Percentiles rank a stretch among this genome's conserved stretches.
phyloP scores from a whole-genome alignment of 2,329 filamentous ascomycete genomes.

The Aspergillus pseudoglaucus region DNA sequence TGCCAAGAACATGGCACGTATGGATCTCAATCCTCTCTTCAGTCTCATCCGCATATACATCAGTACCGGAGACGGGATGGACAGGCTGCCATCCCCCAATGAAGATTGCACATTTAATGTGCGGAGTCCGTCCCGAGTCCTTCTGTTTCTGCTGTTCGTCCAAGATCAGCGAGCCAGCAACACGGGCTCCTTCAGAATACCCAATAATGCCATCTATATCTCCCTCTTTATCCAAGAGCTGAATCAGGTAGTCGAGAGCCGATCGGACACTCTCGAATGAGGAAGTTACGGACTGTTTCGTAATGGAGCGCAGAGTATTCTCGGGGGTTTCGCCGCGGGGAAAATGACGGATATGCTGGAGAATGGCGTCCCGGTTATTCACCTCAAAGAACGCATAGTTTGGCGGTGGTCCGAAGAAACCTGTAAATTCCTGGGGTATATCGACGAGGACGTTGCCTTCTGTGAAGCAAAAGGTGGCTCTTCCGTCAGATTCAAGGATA shows the following conservation, averaged over 20 bases:
- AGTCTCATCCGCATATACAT: neutral
- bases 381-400: neutral
- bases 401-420: neutral
- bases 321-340: neutral
- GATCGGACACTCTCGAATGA: neutral
- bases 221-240: slow-evolving; percentile 12
- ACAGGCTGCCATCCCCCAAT: slow-evolving; percentile 17
- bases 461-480: neutral
- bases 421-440: neutral
- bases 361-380: neutral
- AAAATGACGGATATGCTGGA: neutral
- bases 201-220: slow-evolving; percentile 21
- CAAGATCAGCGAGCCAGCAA: slow-evolving; percentile 17
- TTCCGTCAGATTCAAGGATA: neutral
- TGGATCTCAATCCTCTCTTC: neutral
- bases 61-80: neutral
- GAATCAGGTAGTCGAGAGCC: neutral
- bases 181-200: slow-evolving; percentile 19
- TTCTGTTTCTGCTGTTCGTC: slow-evolving; percentile 13
- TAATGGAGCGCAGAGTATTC: neutral
- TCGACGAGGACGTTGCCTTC: neutral
- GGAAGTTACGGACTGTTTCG: neutral
- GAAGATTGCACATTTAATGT: slow-evolving; percentile 18
- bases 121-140: slow-evolving; percentile 9
- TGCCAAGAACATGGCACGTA: neutral